Conservation (phyloP, 2,329 filamentous ascomycete species). For the Coleophoma eucalyptorum region DNA sequence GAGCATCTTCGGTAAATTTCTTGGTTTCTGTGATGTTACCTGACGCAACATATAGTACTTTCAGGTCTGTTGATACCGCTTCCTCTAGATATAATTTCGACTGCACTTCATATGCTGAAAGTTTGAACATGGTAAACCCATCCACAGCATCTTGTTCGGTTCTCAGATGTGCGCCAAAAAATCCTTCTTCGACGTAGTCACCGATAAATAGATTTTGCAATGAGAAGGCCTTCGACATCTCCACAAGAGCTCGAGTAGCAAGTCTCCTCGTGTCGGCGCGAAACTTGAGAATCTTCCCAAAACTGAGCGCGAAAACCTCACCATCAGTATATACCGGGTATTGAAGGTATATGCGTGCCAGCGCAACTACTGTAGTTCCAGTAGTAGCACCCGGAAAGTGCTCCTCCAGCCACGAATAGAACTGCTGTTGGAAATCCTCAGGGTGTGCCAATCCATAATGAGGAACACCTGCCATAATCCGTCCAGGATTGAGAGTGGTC, state of each 20-base stretch:
- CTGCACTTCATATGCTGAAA: slow-evolving; percentile 14
- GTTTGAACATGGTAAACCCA: slow-evolving; percentile 14
- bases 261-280: slow-evolving; percentile 14
- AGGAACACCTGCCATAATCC: slow-evolving; percentile 13
- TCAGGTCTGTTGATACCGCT: background rate
- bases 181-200: slow-evolving; percentile 7
- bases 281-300: slow-evolving; percentile 21
- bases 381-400: slow-evolving; percentile 5
- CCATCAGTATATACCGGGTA: slow-evolving; percentile 17
- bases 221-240: slow-evolving; percentile 7
- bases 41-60: slow-evolving; percentile 7
- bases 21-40: slow-evolving; percentile 4
- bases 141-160: slow-evolving; percentile 20
- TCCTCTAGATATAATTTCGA: slow-evolving; percentile 3
- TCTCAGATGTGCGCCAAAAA: slow-evolving; percentile 20
- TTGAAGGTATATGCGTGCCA: slow-evolving; percentile 16
- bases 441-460: slow-evolving; percentile 15
- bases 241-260: slow-evolving; percentile 14
- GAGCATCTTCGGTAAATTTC: slow-evolving; percentile 4
- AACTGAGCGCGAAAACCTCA: slow-evolving; percentile 13
- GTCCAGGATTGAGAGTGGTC: slow-evolving; percentile 18
- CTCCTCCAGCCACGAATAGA: slow-evolving; percentile 18
- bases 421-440: slow-evolving; percentile 16
- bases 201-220: slow-evolving; percentile 2
- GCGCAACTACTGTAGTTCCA: slow-evolving; percentile 11